phyloP scores from a whole-genome alignment of 2,329 filamentous ascomycete species.

The Penicillium sp. region DNA sequence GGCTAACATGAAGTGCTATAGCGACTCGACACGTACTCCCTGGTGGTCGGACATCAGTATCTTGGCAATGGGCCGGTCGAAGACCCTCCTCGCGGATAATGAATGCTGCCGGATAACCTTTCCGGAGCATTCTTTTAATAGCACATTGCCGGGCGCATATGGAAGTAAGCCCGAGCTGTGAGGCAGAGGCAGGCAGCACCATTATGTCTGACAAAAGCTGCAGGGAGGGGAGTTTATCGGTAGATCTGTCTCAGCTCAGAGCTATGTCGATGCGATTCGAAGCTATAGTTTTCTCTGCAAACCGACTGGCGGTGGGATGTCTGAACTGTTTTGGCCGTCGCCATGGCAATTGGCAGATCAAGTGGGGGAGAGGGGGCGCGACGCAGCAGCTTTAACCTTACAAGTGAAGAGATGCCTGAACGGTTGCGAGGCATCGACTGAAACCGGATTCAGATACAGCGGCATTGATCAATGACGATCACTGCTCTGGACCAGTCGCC shows the following conservation, averaged over 20 bases:
- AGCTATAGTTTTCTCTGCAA: neutral
- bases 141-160: neutral
- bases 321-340: slow-evolving; percentile 14
- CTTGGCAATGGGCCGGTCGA: neutral
- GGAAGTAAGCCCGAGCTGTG: slow-evolving; percentile 10
- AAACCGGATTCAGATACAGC: slow-evolving; percentile 20
- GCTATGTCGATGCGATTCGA: neutral
- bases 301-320: slow-evolving; percentile 2
- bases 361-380: slow-evolving; percentile 9
- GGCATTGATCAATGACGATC: slow-evolving; percentile 17
- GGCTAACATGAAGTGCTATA: neutral
- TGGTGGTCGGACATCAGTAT: neutral
- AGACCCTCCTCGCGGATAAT: neutral
- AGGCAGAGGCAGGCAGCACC: slow-evolving; percentile 19
- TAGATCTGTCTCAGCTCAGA: slow-evolving; percentile 14
- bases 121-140: slow-evolving; percentile 7
- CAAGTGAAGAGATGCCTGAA: slow-evolving; percentile 14
- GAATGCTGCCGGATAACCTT: slow-evolving; percentile 8
- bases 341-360: slow-evolving; percentile 16
- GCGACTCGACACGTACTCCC: neutral
- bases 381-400: slow-evolving; percentile 10
- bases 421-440: slow-evolving; percentile 18
- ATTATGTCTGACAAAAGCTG: slow-evolving; percentile 8
- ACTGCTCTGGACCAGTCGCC: slow-evolving; percentile 11
- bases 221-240: slow-evolving; percentile 17